Conservation (phyloP, 179 eudicot genomes). For the Drosera spatulata region DNA sequence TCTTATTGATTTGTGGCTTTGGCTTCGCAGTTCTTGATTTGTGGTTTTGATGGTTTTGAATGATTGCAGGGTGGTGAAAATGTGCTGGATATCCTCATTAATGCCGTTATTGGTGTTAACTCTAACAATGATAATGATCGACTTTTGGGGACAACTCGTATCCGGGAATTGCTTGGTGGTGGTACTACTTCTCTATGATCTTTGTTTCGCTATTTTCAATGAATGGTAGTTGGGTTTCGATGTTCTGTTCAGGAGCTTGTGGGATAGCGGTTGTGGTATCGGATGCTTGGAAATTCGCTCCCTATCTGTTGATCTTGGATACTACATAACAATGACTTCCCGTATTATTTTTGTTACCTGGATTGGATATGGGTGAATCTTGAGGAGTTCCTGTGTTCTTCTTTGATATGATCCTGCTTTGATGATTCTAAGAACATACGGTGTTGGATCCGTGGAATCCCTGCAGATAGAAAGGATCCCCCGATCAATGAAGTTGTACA, state of each 20-base stretch:
- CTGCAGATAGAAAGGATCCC: constrained; percentile 31
- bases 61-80: too few relatives aligned
- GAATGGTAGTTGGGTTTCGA: background rate
- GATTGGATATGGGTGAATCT: too few relatives aligned
- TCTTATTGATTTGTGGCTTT: too few relatives aligned
- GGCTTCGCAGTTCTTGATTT: too few relatives aligned
- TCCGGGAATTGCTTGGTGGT: constrained; percentile 23
- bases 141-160: constrained; percentile 17
- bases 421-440: background rate
- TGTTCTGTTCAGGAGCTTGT: too few relatives aligned
- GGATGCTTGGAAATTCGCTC: background rate
- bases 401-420: background rate
- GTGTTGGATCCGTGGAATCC: background rate
- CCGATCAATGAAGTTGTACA: constrained; percentile 41
- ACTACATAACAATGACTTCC: background rate
- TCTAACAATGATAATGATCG: constrained; percentile 17
- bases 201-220: too few relatives aligned
- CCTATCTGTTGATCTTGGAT: background rate
- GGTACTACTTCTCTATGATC: constrained; percentile 7
- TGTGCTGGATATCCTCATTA: too few relatives aligned
- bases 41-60: too few relatives aligned
- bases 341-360: too few relatives aligned
- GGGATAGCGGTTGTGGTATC: too few relatives aligned
- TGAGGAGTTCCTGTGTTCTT: too few relatives aligned
- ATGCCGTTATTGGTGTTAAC: constrained; percentile 17